Base-by-base conservation (phyloP, 495 filamentous ascomycete species). In the Aspergillus campestris region DNA sequence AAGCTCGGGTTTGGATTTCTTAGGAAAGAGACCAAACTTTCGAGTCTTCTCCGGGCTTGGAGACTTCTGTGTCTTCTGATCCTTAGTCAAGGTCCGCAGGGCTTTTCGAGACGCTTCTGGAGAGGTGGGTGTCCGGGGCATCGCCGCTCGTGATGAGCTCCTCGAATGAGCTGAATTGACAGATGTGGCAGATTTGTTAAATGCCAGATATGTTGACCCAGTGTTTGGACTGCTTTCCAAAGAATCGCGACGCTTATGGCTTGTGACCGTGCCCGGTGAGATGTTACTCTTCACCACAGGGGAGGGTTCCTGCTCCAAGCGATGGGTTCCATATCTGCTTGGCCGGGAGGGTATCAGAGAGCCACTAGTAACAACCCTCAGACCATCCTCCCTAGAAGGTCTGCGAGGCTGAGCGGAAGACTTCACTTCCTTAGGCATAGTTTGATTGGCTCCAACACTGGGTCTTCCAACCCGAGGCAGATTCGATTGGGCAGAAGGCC, bases 221-320 rank as follows among this genome's bases (percentile, higher is more conserved):
- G 42, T 31, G 0, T 40, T 45, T 14, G 44, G 37, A 8, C 55
- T 33, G 27, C 56, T 69, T 32, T 72, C 72, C 18, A 49, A 45
- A n/a, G 67, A 73, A 13, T 64, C 59, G 14, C 72, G 66, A 29
- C 66, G 53, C 38, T 59, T 73, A 50, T 75, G 67, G 18, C 64
- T 59, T 5, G 62, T 69, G 14, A 69, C 59, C 24, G 55, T 55
- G 30, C 70, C 45, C 31, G 63, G 62, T 8, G 75, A 61, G 12
- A 94, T 64, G 57, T 91, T 90, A 64, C 86, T 91, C 39, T 84
- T 85, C 18, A 94, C 80, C 24, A 94, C 65, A 11, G 84, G 81
- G 8, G 82, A 78, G 6, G 79, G 70, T 7, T 78, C 74, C 33
- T 77, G 63, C 28, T 77, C 66, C 36, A 94, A 70, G 42, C 80